Evolutionary conservation across 306 rosid species (phyloP).

Genomic region (Castanospermum australe): DNA sequence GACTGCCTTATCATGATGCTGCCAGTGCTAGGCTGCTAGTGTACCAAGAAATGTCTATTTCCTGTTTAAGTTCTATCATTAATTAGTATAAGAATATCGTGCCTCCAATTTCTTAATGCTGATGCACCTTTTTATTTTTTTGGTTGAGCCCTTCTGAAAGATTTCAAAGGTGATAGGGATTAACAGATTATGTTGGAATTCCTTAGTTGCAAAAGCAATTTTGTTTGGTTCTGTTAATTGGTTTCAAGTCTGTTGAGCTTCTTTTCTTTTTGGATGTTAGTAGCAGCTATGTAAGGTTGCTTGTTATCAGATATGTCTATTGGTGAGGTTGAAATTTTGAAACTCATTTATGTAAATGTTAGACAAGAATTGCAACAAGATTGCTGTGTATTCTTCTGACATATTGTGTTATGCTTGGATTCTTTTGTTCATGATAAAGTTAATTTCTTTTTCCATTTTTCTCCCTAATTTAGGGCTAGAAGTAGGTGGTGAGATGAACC

Average conservation of each 20-base stretch:
- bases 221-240: neutral
- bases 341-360: neutral
- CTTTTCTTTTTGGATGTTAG: neutral
- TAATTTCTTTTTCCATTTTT: neutral
- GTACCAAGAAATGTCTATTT: neutral
- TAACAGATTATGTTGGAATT: neutral
- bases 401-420: neutral
- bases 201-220: neutral
- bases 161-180: conserved; percentile 17
- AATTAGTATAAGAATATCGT: neutral
- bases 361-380: neutral
- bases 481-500: conserved; percentile 92
- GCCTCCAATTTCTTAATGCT: neutral
- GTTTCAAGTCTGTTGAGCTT: neutral
- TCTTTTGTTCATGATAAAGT: conserved; percentile 2
- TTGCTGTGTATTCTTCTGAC: conserved; percentile 10
- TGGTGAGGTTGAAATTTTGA: neutral
- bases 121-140: neutral
- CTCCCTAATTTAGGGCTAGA: conserved; percentile 63
- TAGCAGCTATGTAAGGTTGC: neutral
- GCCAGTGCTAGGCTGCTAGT: neutral
- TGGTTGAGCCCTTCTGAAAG: neutral
- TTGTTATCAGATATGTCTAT: neutral
- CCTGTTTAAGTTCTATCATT: neutral
- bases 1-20: neutral